A percentile compares a stretch with the other conserved stretches of the same genome.
These are phyloP conservation scores for Lumnitzera racemosa DNA, from an alignment of 345 rosid genomes.

Conservation along the genomic window DNA sequence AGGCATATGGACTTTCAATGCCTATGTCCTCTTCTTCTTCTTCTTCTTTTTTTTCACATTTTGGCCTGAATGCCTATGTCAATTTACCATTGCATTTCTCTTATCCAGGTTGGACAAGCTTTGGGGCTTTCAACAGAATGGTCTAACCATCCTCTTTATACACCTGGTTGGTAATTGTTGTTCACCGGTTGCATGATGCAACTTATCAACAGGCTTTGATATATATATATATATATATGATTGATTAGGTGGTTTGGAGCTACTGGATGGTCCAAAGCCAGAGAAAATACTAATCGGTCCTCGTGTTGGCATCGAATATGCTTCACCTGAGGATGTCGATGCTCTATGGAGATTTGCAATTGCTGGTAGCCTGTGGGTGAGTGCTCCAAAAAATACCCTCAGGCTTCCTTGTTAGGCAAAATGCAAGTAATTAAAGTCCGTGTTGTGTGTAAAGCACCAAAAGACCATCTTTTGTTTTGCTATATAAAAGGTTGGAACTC, in stretches of 20 bases:
- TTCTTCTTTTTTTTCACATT: too few species aligned
- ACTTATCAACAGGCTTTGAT: neutral
- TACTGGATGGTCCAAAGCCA: constrained; percentile 75
- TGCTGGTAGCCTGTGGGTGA: constrained; percentile 78
- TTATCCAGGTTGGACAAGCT: constrained; percentile 80
- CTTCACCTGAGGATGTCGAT: constrained; percentile 62
- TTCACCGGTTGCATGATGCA: neutral
- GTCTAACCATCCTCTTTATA: constrained; percentile 78
- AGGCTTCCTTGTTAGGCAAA: constrained; percentile 26
- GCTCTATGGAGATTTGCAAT: constrained; percentile 94
- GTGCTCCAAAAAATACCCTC: constrained; percentile 87
- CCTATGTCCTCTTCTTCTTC: too few species aligned
- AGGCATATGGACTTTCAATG: too few species aligned
- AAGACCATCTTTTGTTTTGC: neutral
- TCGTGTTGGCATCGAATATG: constrained; percentile 89
- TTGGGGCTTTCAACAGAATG: constrained; percentile 80
- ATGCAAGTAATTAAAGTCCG: neutral
- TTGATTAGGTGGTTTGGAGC: constrained; percentile 71
- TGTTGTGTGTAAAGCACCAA: neutral
- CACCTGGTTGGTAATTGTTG: constrained; percentile 49
- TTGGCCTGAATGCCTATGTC: too few species aligned
- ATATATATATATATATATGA: neutral
- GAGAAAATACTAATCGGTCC: constrained; percentile 68
- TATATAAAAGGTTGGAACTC: neutral
- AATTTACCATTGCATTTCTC: neutral